Percentiles rank a stretch among this genome's conserved stretches.
Conservation (phyloP, 306 rosid species). For the Lotus japonicus region DNA sequence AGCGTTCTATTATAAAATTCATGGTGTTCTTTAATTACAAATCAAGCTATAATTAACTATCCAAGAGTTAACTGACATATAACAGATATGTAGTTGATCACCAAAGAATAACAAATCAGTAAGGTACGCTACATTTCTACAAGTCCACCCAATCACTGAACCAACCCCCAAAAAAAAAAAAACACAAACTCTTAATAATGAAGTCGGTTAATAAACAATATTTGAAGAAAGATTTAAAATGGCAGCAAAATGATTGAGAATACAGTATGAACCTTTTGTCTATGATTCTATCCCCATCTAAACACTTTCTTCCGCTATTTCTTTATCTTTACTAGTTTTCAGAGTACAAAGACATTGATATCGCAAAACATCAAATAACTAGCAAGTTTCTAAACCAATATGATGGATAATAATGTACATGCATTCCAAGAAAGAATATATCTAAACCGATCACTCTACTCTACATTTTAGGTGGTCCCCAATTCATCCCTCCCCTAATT, state of each 20-base stretch:
- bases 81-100: no score
- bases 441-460: slow-evolving; percentile 32
- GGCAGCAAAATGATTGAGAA: not conserved
- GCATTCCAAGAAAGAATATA: slow-evolving; percentile 35
- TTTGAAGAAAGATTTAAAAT: not conserved
- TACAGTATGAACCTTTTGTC: not conserved
- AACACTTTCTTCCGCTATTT: slow-evolving; percentile 5
- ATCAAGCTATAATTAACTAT: no score
- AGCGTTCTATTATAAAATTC: no score
- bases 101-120: no score
- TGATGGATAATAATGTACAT: slow-evolving; percentile 21
- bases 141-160: no score
- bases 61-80: no score
- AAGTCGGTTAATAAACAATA: not conserved
- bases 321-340: not conserved
- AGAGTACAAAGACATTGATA: slow-evolving; percentile 7
- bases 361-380: slow-evolving; percentile 22
- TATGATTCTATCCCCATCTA: slow-evolving; percentile 16
- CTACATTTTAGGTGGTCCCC: slow-evolving; percentile 21
- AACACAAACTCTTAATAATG: not conserved
- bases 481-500: slow-evolving; percentile 3
- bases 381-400: slow-evolving; percentile 18
- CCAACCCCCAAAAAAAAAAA: no score
- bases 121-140: no score
- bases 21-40: no score